phyloP scores from a whole-genome alignment of 495 filamentous ascomycete genomes.

The Aeminium ludgeri region DNA sequence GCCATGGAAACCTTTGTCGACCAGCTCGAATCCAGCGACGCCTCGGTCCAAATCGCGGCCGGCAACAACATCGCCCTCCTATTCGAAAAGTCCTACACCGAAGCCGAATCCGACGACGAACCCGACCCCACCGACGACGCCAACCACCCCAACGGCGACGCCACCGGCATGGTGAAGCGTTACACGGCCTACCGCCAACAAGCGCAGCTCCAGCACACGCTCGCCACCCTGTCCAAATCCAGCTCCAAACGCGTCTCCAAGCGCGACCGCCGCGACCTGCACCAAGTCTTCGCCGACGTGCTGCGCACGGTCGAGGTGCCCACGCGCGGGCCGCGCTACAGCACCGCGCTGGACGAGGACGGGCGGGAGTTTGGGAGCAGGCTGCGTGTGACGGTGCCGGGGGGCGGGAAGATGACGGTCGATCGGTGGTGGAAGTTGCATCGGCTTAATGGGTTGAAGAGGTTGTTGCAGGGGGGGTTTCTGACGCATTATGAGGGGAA shows the following conservation, averaged over 20 bases:
- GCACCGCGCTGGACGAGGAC: constrained; percentile 54
- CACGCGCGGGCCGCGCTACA: constrained; percentile 51
- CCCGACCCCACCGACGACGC: constrained; percentile 16
- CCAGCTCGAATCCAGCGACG: constrained; percentile 62
- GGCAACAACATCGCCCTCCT: constrained; percentile 82
- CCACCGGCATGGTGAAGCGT: constrained; percentile 41
- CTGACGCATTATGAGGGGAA: constrained; percentile 68
- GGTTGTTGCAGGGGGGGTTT: constrained; percentile 68
- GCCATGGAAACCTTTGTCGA: constrained; percentile 79
- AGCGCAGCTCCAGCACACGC: constrained; percentile 31
- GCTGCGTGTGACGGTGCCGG: constrained; percentile 57
- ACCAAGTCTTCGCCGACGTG: constrained; percentile 66
- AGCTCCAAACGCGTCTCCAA: constrained; percentile 60
- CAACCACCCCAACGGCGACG: constrained; percentile 4
- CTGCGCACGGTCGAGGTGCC: constrained; percentile 69
- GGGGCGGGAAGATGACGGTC: constrained; percentile 50
- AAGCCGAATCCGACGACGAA: constrained; percentile 32
- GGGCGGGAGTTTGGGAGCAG: constrained; percentile 61
- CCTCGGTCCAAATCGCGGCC: constrained; percentile 66
- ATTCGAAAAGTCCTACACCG: constrained; percentile 65
- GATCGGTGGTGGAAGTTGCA: constrained; percentile 85
- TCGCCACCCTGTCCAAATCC: constrained; percentile 38
- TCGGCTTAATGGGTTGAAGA: constrained; percentile 55
- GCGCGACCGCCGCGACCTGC: constrained; percentile 59
- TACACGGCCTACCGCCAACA: constrained; percentile 26